Evolutionary conservation across 2,329 filamentous ascomycete species (phyloP).

Genomic region (Pseudogymnoascus sp.): DNA sequence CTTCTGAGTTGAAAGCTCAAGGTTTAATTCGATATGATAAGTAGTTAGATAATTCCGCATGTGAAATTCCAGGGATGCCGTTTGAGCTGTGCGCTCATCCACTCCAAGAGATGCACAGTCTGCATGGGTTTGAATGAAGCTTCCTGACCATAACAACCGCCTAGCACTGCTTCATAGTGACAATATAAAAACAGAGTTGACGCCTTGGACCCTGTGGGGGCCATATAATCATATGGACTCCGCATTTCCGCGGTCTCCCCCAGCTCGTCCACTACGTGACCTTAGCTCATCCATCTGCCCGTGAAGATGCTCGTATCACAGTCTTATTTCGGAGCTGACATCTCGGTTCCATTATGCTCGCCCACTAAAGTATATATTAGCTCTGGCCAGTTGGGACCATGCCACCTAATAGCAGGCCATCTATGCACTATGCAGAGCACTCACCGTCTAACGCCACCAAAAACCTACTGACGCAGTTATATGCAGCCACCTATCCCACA

Average conservation of each 20-base stretch:
- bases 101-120: background rate
- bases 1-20: background rate
- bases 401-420: background rate
- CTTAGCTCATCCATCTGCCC: background rate
- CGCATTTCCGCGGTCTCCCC: background rate
- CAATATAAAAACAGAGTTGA: background rate
- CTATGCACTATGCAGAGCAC: constrained; percentile 24
- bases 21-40: background rate
- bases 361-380: constrained; percentile 4
- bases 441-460: constrained; percentile 72
- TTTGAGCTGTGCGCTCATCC: background rate
- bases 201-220: background rate
- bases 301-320: background rate
- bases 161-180: background rate
- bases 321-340: background rate
- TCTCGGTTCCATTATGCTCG: background rate
- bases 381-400: background rate
- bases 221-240: background rate
- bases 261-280: background rate
- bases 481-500: constrained; percentile 51
- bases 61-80: background rate
- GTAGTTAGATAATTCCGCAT: background rate
- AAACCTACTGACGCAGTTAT: constrained; percentile 81
- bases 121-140: background rate
- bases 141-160: background rate